phyloP scores from a whole-genome alignment of 2,329 filamentous ascomycete genomes.

The Massarina eburnea region DNA sequence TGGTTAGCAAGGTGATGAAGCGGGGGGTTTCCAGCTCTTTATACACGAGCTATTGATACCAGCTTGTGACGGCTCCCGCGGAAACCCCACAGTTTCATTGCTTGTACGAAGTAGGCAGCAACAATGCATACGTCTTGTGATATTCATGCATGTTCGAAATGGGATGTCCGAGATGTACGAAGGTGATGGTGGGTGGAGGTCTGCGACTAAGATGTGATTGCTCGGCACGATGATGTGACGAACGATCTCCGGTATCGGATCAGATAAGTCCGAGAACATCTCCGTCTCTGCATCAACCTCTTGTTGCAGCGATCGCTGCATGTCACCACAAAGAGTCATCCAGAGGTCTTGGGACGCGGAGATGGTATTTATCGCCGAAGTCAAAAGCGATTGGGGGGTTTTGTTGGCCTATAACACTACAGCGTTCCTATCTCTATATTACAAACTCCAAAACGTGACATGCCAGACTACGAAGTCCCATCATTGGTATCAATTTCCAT shows the following conservation, averaged over 20 bases:
- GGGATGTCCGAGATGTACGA: not conserved
- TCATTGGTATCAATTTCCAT: no score
- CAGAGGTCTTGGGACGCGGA: no score
- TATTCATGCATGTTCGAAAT: constrained; percentile 4
- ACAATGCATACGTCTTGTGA: constrained; percentile 2
- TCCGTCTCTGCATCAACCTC: not conserved
- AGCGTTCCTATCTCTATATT: no score
- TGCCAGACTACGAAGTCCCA: no score
- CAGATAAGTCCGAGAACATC: not conserved
- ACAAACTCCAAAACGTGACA: no score
- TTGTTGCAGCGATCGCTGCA: no score
- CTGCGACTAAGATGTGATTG: not conserved
- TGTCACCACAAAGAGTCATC: no score
- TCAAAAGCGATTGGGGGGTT: no score
- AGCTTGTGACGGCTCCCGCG: not conserved
- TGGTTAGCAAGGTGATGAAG: not conserved
- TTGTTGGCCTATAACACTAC: no score
- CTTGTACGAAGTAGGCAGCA: no score
- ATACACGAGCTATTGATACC: not conserved
- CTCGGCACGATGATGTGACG: constrained; percentile 3
- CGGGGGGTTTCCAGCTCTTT: not conserved
- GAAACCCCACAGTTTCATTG: not conserved
- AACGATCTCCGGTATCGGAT: constrained; percentile 1
- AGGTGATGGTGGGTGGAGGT: not conserved
- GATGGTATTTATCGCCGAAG: no score